A percentile compares a stretch with the other conserved stretches of the same genome.
These are phyloP conservation scores for Crataegus laevigata DNA, from an alignment of 306 rosid species.

Conservation along the genomic window DNA sequence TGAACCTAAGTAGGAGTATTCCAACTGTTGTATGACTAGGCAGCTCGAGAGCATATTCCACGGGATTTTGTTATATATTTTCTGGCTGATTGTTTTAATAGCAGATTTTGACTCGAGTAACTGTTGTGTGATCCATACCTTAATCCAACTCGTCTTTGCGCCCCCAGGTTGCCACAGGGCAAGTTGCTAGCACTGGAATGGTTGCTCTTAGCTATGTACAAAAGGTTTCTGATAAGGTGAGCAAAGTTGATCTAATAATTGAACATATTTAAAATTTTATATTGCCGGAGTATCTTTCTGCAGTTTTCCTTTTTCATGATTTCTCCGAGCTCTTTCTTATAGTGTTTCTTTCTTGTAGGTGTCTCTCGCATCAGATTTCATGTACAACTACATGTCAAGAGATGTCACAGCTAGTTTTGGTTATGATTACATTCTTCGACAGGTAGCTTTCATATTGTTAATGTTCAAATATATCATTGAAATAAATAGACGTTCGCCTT, in stretches of 20 bases:
- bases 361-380: slow-evolving; percentile 80
- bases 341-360: slow-evolving; percentile 39
- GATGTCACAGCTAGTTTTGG: slow-evolving; percentile 85
- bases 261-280: slow-evolving; percentile 1
- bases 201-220: slow-evolving; percentile 92
- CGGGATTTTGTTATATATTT: neutral
- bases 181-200: slow-evolving; percentile 94
- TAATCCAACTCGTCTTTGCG: neutral
- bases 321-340: neutral
- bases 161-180: slow-evolving; percentile 89
- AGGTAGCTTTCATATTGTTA: slow-evolving; percentile 27
- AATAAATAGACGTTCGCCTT: neutral
- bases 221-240: slow-evolving; percentile 92
- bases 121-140: neutral
- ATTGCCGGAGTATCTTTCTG: neutral
- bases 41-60: neutral
- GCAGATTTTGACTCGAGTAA: neutral
- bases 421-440: slow-evolving; percentile 92
- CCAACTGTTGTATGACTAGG: neutral
- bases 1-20: neutral
- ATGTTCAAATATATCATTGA: neutral
- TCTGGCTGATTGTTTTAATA: neutral
- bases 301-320: neutral
- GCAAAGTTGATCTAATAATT: slow-evolving; percentile 8
- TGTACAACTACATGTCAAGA: slow-evolving; percentile 89